These are phyloP conservation scores for Cucumis sativus DNA, from an alignment of 306 rosid species.

Conservation along the genomic window DNA sequence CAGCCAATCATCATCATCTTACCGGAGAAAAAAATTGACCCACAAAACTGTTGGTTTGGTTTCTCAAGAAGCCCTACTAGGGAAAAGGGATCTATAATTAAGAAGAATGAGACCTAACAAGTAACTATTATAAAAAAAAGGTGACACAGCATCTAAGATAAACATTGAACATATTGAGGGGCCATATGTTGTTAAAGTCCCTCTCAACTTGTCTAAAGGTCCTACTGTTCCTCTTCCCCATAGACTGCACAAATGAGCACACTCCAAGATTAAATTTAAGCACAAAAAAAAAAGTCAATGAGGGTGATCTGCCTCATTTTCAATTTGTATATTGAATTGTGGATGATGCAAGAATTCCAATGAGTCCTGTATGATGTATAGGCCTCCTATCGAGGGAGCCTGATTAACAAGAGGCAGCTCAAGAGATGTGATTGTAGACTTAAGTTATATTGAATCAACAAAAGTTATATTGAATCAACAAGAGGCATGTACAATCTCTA, in stretches of 20 bases:
- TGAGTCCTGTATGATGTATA: background rate
- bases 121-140: background rate
- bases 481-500: background rate
- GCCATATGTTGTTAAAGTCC: background rate
- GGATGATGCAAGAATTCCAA: background rate
- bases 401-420: background rate
- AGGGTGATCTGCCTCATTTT: background rate
- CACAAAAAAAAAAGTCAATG: background rate
- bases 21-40: background rate
- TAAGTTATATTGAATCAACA: background rate
- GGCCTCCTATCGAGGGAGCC: background rate
- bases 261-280: background rate
- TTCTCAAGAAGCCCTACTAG: background rate
- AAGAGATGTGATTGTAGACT: background rate
- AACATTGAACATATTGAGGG: background rate
- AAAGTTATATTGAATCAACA: background rate
- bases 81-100: background rate
- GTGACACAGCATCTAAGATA: too few species aligned
- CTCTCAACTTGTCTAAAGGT: background rate
- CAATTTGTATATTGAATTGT: background rate
- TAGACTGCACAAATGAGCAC: background rate
- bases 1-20: background rate
- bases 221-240: background rate
- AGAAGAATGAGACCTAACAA: background rate
- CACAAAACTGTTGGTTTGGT: background rate